Evolutionary conservation across 768 basidiomycete genomes (phyloP), one percentile per base, ranked within the genome.

Genomic region (Termitomyces sp.): DNA sequence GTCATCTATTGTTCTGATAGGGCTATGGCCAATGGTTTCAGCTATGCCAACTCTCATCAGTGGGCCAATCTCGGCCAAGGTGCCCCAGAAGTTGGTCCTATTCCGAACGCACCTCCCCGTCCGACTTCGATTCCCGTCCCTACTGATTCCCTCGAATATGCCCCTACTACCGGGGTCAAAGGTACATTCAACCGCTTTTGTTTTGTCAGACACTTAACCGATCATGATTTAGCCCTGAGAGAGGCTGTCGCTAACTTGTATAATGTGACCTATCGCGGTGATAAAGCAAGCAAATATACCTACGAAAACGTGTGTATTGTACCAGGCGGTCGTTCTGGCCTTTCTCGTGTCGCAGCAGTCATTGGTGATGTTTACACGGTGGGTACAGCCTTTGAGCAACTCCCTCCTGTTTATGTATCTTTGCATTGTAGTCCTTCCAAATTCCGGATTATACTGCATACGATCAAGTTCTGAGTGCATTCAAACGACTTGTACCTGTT

Each of bases 1-100:
- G 81, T 81, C 24, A 82, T 95, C 66, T 97, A 95, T 69, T 94
- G 93, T 71, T 92, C 90, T 1, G 91, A 94, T 67, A 86, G 94
- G 58, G 91, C 94, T n/a, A 92, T 93, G 77, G 93, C 93, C 12
- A 96, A 97, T 67, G 94, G 94, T 9, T 97, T 94, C 77, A 86
- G 75, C 62, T 90, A 91, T 63, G 82, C 88, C 58, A 76, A 77
- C 62, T 85, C 85, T 15, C 86, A 91, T 65, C 86, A 87, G 62
- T 94, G 92, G 92, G 81, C 89, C 5, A 92, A 93, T 67, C 78
- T 92, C 10, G 95, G 94, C n/a, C 93, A 95, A 73, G 92, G 90
- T 44, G 91, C 92, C 16, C 93, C 93, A 8, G 92, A 94, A 72
- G 88, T 93, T 4, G 94, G 94, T 0, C 84, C 83, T 2, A 85